A percentile compares a stretch with the other conserved stretches of the same genome.
Conservation (phyloP, 495 filamentous ascomycete genomes). For the Pyronema omphalodes region DNA sequence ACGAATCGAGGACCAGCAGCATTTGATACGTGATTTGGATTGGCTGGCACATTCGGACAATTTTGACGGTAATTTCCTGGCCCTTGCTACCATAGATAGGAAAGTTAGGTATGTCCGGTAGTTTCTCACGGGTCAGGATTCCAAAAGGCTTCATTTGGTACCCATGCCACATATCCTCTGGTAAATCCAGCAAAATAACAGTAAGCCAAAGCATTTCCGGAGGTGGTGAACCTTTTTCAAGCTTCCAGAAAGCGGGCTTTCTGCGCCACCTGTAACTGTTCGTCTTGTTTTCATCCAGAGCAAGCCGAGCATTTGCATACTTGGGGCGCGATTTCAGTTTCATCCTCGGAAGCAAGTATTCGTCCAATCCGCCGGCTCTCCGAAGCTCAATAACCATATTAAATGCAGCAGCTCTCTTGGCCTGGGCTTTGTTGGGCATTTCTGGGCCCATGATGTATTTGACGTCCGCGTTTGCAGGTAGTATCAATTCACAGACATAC, state of each 20-base stretch:
- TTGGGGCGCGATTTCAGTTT: conserved; percentile 47
- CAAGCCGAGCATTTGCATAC: conserved; percentile 83
- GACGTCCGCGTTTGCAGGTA: conserved; percentile 63
- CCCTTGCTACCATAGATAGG: conserved; percentile 48
- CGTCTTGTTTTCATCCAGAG: conserved; percentile 56
- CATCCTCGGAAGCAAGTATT: conserved; percentile 52
- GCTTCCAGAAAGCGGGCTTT: conserved; percentile 61
- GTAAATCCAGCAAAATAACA: conserved; percentile 41
- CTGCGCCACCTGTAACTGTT: conserved; percentile 55
- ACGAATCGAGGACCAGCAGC: conserved; percentile 38
- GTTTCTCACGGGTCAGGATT: conserved; percentile 47
- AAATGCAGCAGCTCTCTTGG: conserved; percentile 85
- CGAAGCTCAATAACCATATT: conserved; percentile 59
- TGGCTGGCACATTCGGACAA: conserved; percentile 26
- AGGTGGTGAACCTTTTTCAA: conserved; percentile 29
- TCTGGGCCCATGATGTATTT: conserved; percentile 41
- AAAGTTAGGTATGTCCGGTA: conserved; percentile 51
- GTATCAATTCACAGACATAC: conserved; percentile 62
- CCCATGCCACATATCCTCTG: conserved; percentile 33
- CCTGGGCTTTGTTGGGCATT: conserved; percentile 46
- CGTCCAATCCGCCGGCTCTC: conserved; percentile 48
- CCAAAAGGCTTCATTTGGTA: conserved; percentile 44
- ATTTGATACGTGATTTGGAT: conserved; percentile 21
- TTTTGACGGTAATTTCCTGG: conserved; percentile 37
- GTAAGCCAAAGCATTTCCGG: conserved; percentile 45